Base-by-base conservation (phyloP, 345 rosid genomes). In the Eucalyptus marginata region DNA sequence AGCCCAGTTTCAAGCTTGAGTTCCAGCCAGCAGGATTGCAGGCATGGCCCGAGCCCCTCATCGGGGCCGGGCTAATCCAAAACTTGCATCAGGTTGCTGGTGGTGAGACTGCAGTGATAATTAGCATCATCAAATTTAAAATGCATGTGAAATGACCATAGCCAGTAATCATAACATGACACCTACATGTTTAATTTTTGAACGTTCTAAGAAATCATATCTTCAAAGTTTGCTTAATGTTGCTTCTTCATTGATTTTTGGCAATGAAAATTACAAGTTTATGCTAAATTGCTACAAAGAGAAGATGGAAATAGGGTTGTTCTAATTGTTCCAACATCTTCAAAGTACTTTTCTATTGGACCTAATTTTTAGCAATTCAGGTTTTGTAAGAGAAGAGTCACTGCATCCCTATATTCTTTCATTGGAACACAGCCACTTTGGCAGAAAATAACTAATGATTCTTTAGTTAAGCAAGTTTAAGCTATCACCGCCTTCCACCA, bases 31-130 rank as follows among this genome's bases (percentile, higher is more conserved):
- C 94, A 92, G 89, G 93, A 93, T 93, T 93, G 97, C 98, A 96
- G 97, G 97, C 98, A 95, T 90, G 92, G 97, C 94, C 97, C 96
- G 92, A 92, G 96, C 96, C 96, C 98, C 97, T 96, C 96, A 95
- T 36, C 94, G 95, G 96, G 98, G 98, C 96, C 97, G 98, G 93
- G 98, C 97, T 90, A 95, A 93, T 91, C 95, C 98, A 93, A 94
- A 95, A 94, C 94, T 94, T 36, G 95, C 92, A 90, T 96, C 96
- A 90, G 93, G 92, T 92, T 94, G 98, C 89, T 94, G 98, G 90
- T 92, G 95, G 89, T 93, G 91, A 95, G 93, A 93, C 54, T 36
- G 50, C 86, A 84, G 51, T n/a, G 18, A 87, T n/a, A 40, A n/a
- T 24, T 43, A 81, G 24, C 18, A 59, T n/a, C 51, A 59, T 87